Evolutionary conservation across 768 basidiomycete genomes (phyloP), one percentile per base, ranked within the genome.

Genomic region (Rhodotorula graminis): DNA sequence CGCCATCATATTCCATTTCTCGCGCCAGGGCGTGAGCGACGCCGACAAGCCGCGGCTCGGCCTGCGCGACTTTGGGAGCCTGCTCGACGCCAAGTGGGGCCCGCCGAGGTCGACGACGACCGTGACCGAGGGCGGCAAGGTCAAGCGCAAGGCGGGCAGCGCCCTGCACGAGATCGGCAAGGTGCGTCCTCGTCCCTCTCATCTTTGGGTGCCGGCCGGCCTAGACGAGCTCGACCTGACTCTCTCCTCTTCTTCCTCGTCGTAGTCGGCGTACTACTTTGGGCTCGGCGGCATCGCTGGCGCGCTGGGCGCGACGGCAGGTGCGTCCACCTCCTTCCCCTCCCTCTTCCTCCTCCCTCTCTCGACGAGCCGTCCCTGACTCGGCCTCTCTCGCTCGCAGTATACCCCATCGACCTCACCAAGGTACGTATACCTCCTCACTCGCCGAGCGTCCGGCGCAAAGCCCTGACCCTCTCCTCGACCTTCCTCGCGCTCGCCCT

Each of bases 1-100:
- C n/a, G 87, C 90, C 65, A 96, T 98, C 78, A 88, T 99, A 78
- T 99, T 97, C 83, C 95, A 99, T 81, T 98, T 97, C 82, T 93
- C 93, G 40, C 89, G 91, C 21, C 87, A 93, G 60, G 94, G 93
- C 23, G 49, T 18, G 19, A 33, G 33, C 18, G 33, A 21, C 16
- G 16, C n/a, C 16, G 83, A 84, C 58, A 82, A 84, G 7, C 83
- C 88, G 78, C 86, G 93, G 31, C 85, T 99, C 64, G 87, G 92
- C 18, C 82, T 95, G 52, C 82, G 91, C 57, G 96, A 99, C 81
- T 99, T 99, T 81, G 92, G 89, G 29, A 92, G 94, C 78, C 82
- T 98, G 33, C 83, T 98, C 65, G 94, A 98, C 80, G 91, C 94
- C 25, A 88, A 88, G 73, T 94, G 93, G 92, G 85, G 84, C 74